Evolutionary conservation across 2,329 filamentous ascomycete genomes (phyloP), one percentile per base, ranked within the genome.

Genomic region (Pseudocercospora pini-densiflorae): DNA sequence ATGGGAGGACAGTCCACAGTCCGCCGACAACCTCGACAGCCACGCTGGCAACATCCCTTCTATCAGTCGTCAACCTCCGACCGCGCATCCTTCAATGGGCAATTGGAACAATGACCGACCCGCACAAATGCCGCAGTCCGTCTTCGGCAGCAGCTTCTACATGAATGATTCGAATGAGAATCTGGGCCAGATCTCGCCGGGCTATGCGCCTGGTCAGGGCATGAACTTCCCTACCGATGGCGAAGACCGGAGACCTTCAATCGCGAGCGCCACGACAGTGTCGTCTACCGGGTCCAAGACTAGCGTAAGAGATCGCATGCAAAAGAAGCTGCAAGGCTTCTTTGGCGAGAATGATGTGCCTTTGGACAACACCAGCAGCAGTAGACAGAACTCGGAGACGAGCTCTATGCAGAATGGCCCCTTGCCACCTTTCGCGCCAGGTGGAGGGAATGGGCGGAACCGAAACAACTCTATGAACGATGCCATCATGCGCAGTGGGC

Each of bases 321-420:
- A 94, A 79, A 94, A 94, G 80, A 95, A 94, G 80, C 84, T 97
- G 69, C 92, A 95, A 76, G 92, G 91, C 49, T 94, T 97, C 77
- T 97, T 97, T 80, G 94, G 94, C 55, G 94, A 97, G 61, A 51
- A 53, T 74, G 94, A 97, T 76, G 93, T 92, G 78, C 88, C 89
- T 66, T 49, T 61, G 57, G 61, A 67, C 29, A 85, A 87, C 71
- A 90, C 83, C 61, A 83, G 83, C 59, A 67, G 53, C 40, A 76
- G 73, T 66, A 78, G 81, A 60, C 81, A 94, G 76, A 89, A 89
- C 70, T 93, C 91, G 61, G 92, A 96, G 66, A 68, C 74, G 47
- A 77, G 76, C 66, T 76, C 74, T 2, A 68, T 76, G 59, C 70
- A 74, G 45, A 72, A 73, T 67, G 68, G 70, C 21, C 55, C 65